Percentiles rank a stretch among this genome's conserved stretches.
Conservation (phyloP, 257 asterid genomes). For the Solanum arcanum region DNA sequence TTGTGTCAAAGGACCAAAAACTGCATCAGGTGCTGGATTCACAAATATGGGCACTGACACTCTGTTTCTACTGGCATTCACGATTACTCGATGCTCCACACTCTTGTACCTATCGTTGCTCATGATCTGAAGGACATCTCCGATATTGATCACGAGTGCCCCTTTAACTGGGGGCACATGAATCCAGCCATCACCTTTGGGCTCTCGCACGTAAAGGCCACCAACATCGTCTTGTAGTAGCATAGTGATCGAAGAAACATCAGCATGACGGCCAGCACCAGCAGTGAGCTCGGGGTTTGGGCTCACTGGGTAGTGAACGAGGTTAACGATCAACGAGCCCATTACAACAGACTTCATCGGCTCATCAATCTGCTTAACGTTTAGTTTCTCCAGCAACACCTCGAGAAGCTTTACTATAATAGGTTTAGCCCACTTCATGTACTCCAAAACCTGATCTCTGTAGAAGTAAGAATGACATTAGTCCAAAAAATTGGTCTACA, state of each 20-base stretch:
- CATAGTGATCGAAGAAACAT: slow-evolving; percentile 33
- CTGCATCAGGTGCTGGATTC: slow-evolving; percentile 24
- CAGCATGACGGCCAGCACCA: slow-evolving; percentile 46
- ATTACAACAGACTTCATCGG: slow-evolving; percentile 20
- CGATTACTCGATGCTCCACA: slow-evolving; percentile 42
- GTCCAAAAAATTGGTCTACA: background rate
- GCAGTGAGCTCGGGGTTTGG: slow-evolving; percentile 36
- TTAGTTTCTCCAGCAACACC: slow-evolving; percentile 24
- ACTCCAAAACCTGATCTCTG: slow-evolving; percentile 38
- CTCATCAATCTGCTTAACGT: slow-evolving; percentile 23
- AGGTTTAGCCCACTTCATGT: slow-evolving; percentile 30
- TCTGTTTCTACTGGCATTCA: slow-evolving; percentile 19
- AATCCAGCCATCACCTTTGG: slow-evolving; percentile 23
- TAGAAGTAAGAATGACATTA: background rate
- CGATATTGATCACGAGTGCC: slow-evolving; percentile 34
- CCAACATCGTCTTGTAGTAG: slow-evolving; percentile 54
- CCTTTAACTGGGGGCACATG: slow-evolving; percentile 35
- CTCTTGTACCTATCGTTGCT: slow-evolving; percentile 48
- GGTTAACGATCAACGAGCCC: slow-evolving; percentile 18
- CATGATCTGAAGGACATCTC: slow-evolving; percentile 38
- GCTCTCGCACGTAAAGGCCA: slow-evolving; percentile 35
- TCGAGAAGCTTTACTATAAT: slow-evolving; percentile 23
- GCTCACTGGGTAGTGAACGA: slow-evolving; percentile 35
- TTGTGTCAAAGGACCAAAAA: slow-evolving; percentile 31
- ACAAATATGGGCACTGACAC: slow-evolving; percentile 40